Percentiles rank a stretch among this genome's conserved stretches.
Conservation (phyloP, 1,284 basidiomycete species). For the Rhodotorula sp. region DNA sequence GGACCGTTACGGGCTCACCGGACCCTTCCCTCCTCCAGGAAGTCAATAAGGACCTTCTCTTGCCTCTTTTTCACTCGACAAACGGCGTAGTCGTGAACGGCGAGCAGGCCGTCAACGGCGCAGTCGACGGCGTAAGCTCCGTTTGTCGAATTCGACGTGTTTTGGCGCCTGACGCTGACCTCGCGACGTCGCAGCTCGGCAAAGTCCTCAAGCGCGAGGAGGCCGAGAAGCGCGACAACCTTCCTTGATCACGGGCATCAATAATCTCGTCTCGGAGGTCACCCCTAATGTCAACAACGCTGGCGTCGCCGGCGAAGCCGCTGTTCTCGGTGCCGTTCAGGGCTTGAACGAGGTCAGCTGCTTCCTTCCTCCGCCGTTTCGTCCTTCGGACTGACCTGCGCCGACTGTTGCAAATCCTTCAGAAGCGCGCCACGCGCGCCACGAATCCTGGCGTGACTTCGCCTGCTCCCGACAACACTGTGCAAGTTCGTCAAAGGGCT, state of each 20-base stretch:
- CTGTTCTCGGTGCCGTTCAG: neutral
- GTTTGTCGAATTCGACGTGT: no score
- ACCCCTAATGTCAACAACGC: neutral
- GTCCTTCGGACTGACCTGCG: no score
- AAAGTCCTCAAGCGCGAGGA: neutral
- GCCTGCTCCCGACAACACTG: neutral
- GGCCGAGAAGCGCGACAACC: neutral
- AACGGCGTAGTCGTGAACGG: slow-evolving; percentile 2
- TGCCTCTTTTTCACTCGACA: neutral
- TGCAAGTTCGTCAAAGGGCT: neutral
- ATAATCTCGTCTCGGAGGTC: no score
- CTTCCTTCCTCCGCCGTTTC: no score
- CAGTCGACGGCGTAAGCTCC: neutral
- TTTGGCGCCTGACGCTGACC: neutral
- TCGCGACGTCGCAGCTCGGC: neutral
- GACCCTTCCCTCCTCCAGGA: neutral
- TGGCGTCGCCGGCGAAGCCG: neutral
- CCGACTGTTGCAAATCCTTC: neutral
- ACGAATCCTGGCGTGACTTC: neutral
- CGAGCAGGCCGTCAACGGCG: neutral
- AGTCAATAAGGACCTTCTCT: neutral
- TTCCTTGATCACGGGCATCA: no score
- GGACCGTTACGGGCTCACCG: neutral
- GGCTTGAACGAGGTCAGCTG: neutral
- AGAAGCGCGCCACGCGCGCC: slow-evolving; percentile 4